Base-by-base conservation (phyloP, 129 eudicot genomes). In the Deinandra increscens region DNA sequence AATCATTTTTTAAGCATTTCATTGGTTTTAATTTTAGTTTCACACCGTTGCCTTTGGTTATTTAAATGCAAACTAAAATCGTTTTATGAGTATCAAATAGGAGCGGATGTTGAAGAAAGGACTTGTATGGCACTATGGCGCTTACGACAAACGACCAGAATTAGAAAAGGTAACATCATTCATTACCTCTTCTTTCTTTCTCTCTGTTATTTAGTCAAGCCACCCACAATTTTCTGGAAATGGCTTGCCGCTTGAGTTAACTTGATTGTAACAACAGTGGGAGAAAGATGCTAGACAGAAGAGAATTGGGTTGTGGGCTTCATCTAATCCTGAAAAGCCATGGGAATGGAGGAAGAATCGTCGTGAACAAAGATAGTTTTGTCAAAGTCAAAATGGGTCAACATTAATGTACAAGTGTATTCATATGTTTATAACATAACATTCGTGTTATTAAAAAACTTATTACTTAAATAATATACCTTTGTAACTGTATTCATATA, bases 51-150 rank as follows among this genome's bases (percentile, higher is more conserved):
- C n/a, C n/a, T n/a, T n/a, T n/a, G n/a, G n/a, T n/a, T n/a, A n/a
- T n/a, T n/a, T n/a, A n/a, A 46, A 49, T 17, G 56, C 7, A 26
- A 49, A 63, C 60, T 43, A 6, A 15, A 17, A 42, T 22, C 43
- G 54, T 46, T 56, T 44, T 22, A 20, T 42, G 65, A 20, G 12
- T 23, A 41, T 15, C 38, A 10, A 69, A 48, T 69, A 93, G 99
- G 99, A 94, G 72, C 19, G 23, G 20, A 83, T 94, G 97, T 82
- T 94, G 20, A 94, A 94, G 93, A 94, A 94, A 75, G 99, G 99
- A n/a, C 78, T 89, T 3, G 99, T 82, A 14, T 94, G 99, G 99
- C 99, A 94, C 42, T 94, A 94, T 31, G 78, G 71, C n/a, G 99
- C 99, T 53, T 94, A 94, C 37, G 99, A 94, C 86, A 72, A 61